These are phyloP conservation scores for Oidium heveae DNA, from an alignment of 2,329 filamentous ascomycete species.

Conservation along the genomic window DNA sequence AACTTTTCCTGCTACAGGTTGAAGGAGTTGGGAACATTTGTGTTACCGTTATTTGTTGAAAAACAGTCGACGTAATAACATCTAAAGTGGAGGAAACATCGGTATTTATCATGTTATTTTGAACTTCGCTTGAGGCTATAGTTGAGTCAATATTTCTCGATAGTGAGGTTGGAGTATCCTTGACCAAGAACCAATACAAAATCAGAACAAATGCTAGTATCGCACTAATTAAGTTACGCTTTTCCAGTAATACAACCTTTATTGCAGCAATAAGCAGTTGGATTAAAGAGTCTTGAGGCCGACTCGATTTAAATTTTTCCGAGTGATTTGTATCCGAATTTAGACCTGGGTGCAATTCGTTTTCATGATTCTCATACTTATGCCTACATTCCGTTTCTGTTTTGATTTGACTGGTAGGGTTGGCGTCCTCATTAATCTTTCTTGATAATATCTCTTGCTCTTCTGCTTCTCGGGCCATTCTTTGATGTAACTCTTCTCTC, in stretches of 20 bases:
- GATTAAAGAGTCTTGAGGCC: slow-evolving; percentile 20
- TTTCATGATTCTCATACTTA: slow-evolving; percentile 27
- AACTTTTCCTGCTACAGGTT: too few species aligned
- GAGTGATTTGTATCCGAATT: background rate
- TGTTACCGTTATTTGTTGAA: too few species aligned
- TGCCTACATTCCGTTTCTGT: background rate
- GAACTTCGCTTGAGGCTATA: too few species aligned
- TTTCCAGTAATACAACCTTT: slow-evolving; percentile 28
- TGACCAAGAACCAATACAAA: too few species aligned
- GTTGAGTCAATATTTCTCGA: too few species aligned
- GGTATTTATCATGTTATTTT: too few species aligned
- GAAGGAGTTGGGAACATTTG: too few species aligned
- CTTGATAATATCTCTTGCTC: slow-evolving; percentile 13
- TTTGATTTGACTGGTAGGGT: background rate
- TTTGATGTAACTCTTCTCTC: slow-evolving; percentile 21
- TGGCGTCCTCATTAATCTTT: slow-evolving; percentile 7
- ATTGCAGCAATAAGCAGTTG: slow-evolving; percentile 28
- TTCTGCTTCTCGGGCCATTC: slow-evolving; percentile 23
- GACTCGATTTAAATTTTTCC: slow-evolving; percentile 1
- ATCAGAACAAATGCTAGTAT: slow-evolving; percentile 22
- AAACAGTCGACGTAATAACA: too few species aligned
- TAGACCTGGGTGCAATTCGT: background rate
- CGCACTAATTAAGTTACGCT: slow-evolving; percentile 32
- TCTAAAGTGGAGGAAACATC: too few species aligned
- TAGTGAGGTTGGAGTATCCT: too few species aligned